A percentile compares a stretch with the other conserved stretches of the same genome.
phyloP scores from a whole-genome alignment of 169 alveolate species.

The Eimeria acervulina region DNA sequence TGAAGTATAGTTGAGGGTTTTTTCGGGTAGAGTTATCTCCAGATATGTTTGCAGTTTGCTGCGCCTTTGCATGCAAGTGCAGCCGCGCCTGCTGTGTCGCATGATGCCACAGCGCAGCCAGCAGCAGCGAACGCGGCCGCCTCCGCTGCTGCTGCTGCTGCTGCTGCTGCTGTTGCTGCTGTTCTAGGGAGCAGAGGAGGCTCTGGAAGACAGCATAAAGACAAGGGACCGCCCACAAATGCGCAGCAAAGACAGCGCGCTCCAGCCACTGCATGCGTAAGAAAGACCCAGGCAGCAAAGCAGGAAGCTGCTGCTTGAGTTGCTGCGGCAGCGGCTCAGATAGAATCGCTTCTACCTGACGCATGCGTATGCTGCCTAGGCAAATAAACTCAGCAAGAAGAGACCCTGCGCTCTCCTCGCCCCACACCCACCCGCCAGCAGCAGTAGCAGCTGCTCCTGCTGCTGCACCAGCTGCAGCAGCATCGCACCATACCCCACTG shows the following conservation, averaged over 20 bases:
- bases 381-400: slow-evolving; percentile 22
- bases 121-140: slow-evolving; percentile 5
- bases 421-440: slow-evolving; percentile 52
- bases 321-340: slow-evolving; percentile 4
- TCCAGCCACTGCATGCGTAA: slow-evolving; percentile 64
- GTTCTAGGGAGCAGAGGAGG: background rate
- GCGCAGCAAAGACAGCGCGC: slow-evolving; percentile 59
- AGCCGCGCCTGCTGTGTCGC: slow-evolving; percentile 53
- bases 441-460: background rate
- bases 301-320: slow-evolving; percentile 64
- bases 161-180: slow-evolving; percentile 50
- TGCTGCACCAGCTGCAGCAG: background rate
- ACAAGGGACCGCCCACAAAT: slow-evolving; percentile 46
- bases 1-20: slow-evolving; percentile 51
- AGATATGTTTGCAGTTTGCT: slow-evolving; percentile 1
- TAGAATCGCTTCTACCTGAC: background rate
- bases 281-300: slow-evolving; percentile 56
- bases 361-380: slow-evolving; percentile 31
- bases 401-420: slow-evolving; percentile 4
- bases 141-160: slow-evolving; percentile 49
- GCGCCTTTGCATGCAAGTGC: slow-evolving; percentile 71
- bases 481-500: background rate
- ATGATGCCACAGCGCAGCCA: slow-evolving; percentile 48
- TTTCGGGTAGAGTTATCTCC: background rate
- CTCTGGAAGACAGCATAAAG: background rate